Evolutionary conservation across 768 basidiomycete genomes (phyloP).

Genomic region (Macrolepiota albuminosa): DNA sequence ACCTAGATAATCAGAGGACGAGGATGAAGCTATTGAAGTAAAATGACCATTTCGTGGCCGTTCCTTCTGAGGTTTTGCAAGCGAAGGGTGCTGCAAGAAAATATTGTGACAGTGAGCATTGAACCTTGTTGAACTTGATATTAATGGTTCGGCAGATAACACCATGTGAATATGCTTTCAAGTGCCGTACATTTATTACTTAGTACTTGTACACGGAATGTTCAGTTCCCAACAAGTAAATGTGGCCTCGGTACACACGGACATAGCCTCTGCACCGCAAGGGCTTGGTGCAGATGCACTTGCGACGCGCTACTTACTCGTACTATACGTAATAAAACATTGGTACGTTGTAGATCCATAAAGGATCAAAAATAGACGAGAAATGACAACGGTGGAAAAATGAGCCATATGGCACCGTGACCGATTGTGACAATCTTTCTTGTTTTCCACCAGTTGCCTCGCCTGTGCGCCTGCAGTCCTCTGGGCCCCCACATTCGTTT

Average conservation of each 20-base stretch:
- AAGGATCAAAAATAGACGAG: not conserved
- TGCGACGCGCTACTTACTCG: not conserved
- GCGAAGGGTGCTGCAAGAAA: no score
- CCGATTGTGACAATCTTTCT: constrained; percentile 9
- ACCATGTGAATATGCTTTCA: no score
- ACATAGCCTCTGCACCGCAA: not conserved
- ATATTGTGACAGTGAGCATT: no score
- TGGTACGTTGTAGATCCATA: not conserved
- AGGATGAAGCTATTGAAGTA: not conserved
- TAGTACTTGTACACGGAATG: no score
- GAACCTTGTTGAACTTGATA: no score
- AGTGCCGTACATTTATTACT: no score
- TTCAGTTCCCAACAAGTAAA: not conserved
- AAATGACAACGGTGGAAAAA: not conserved
- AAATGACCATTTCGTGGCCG: no score
- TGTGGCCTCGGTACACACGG: no score
- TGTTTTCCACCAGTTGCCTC: not conserved
- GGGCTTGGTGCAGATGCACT: not conserved
- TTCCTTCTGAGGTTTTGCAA: no score
- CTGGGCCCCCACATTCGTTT: constrained; percentile 20
- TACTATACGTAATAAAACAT: not conserved
- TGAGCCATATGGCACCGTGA: constrained; percentile 1
- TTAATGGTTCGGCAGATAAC: no score
- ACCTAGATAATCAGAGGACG: no score
- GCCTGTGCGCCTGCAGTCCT: constrained; percentile 4